Conservation (phyloP, 2,329 filamentous ascomycete species). For the Trichophyton verrucosum region DNA sequence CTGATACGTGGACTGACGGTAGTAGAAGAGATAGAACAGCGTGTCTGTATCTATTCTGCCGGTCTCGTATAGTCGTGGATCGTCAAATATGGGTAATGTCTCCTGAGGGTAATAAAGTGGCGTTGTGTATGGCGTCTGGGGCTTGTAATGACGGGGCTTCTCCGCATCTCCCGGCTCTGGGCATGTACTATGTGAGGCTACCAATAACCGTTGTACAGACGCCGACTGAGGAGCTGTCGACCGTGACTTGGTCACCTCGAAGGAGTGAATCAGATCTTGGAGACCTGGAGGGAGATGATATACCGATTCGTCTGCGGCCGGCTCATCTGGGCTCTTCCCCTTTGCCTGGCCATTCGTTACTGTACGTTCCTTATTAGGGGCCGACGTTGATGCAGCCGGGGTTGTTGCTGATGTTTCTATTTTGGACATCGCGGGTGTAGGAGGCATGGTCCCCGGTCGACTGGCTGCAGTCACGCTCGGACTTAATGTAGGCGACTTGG, state of each 20-base stretch:
- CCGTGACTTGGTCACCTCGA: conserved; percentile 67
- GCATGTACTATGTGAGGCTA: conserved; percentile 57
- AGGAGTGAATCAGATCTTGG: conserved; percentile 82
- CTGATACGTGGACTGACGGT: conserved; percentile 90
- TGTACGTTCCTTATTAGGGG: conserved; percentile 14
- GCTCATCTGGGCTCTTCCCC: conserved; percentile 46
- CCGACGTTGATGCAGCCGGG: conserved; percentile 32
- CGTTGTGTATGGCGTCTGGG: conserved; percentile 66
- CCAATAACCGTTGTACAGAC: conserved; percentile 60
- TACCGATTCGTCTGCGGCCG: conserved; percentile 59
- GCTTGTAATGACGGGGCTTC: conserved; percentile 69
- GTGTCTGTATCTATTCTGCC: conserved; percentile 85
- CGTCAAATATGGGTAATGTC: conserved; percentile 80
- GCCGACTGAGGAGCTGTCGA: conserved; percentile 49
- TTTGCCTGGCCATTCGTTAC: conserved; percentile 34
- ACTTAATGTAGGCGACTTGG: conserved; percentile 42
- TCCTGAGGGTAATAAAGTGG: conserved; percentile 83
- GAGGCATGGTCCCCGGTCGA: conserved; percentile 30
- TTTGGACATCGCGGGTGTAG: conserved; percentile 38
- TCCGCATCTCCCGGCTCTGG: conserved; percentile 71
- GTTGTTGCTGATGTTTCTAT: conserved; percentile 24
- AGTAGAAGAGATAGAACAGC: conserved; percentile 98
- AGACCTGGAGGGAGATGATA: conserved; percentile 84
- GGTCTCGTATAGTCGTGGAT: conserved; percentile 65
- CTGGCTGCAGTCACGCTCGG: conserved; percentile 33